Conservation (phyloP, 2,329 filamentous ascomycete species). For the Apiospora saccharicola region DNA sequence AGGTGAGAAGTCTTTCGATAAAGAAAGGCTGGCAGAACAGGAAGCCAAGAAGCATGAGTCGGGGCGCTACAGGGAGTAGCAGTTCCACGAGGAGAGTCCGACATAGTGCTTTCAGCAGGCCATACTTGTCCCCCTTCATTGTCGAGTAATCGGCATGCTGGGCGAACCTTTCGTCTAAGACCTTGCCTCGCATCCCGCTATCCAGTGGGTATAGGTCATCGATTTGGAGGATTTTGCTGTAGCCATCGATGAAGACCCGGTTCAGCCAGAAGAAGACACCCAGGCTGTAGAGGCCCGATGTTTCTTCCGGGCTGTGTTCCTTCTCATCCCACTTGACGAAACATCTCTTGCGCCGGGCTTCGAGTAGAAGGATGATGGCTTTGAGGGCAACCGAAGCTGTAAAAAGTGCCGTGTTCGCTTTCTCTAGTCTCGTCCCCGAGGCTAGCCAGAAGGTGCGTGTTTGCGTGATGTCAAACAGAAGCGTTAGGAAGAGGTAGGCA, state of each 20-base stretch:
- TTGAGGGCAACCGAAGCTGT: constrained; percentile 33
- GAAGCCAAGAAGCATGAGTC: constrained; percentile 40
- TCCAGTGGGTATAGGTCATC: constrained; percentile 46
- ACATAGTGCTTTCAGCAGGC: constrained; percentile 28
- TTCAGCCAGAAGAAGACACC: constrained; percentile 47
- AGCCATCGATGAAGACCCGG: constrained; percentile 45
- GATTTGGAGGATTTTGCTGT: constrained; percentile 41
- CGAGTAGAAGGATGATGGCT: constrained; percentile 31
- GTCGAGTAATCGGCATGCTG: constrained; percentile 28
- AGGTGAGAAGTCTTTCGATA: constrained; percentile 41
- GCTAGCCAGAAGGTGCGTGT: constrained; percentile 43
- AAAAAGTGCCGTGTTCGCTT: constrained; percentile 31
- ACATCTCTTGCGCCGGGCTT: constrained; percentile 34
- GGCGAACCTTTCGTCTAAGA: constrained; percentile 32
- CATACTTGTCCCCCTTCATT: constrained; percentile 29
- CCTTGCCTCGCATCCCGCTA: constrained; percentile 29
- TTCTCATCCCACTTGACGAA: constrained; percentile 31
- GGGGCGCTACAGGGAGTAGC: constrained; percentile 38
- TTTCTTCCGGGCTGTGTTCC: constrained; percentile 44
- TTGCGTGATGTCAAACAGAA: constrained; percentile 53
- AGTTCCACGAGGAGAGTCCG: constrained; percentile 32
- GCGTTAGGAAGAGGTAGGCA: constrained; percentile 49
- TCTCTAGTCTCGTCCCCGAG: constrained; percentile 26
- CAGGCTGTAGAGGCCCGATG: constrained; percentile 44
- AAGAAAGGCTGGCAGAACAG: constrained; percentile 46